Base-by-base conservation (phyloP, 2,329 filamentous ascomycete genomes). In the Diaporthe caulivora region DNA sequence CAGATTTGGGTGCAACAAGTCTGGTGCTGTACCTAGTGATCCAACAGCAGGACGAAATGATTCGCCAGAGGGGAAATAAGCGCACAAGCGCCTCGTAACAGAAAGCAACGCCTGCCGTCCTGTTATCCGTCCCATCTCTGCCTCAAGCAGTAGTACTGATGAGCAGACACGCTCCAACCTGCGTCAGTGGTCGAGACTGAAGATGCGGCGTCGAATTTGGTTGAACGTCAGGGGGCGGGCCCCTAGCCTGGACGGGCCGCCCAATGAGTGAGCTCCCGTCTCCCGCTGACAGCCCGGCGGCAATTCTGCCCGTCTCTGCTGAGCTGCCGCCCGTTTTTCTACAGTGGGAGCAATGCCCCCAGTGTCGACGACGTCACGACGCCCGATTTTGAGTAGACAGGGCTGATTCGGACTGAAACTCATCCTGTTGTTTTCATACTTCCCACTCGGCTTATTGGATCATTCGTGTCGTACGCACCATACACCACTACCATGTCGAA, bases 401-500 rank as follows among this genome's bases (percentile, higher is more conserved):
- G 44, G 47, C 62, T 67, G 62, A 21, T 53, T 53, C 18, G 47
- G 40, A 67, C 62, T 67, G 62, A 67, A 67, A 67, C 62, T 53
- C 62, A 29, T 67, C 47, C 62, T 40, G 47, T 65, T 53, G 13
- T n/a, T 67, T 53, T 67, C n/a, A 67, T 67, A 53, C 31, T 9
- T 24, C 29, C n/a, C n/a, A 34, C 40, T 53, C 34, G 53, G 53
- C n/a, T 40, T 31, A 26, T 53, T 53, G 62, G 62, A 42, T 60
- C 53, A 31, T 62, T 44, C 17, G 31, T 40, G 68, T 18, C 31
- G 29, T 40, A 26, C 24, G 18, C 49, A 40, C 37, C 37, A 40
- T n/a, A n/a, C 24, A 29, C 60, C 37, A 53, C 37, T 49, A 79
- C 34, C 62, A 85, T 85, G 84, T 80, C 85, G 64, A 86, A 85